A percentile compares a stretch with the other conserved stretches of the same genome.
These are phyloP conservation scores for Lactarius quietus DNA, from an alignment of 768 basidiomycete genomes.

Conservation along the genomic window DNA sequence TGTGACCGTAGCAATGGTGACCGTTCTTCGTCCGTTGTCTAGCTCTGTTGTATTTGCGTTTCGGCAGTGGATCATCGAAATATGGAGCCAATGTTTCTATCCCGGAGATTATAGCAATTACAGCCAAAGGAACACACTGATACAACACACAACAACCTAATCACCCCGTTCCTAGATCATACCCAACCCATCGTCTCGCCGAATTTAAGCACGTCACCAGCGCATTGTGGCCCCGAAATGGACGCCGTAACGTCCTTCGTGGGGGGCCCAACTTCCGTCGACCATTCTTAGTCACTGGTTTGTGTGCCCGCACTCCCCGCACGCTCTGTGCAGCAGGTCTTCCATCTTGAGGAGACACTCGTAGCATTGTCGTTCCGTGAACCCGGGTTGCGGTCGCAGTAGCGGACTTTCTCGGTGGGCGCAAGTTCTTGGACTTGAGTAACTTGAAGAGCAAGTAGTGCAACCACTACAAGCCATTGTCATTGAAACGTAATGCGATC, in stretches of 20 bases:
- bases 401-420: constrained; percentile 34
- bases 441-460: constrained; percentile 80
- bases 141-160: neutral
- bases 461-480: constrained; percentile 63
- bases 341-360: constrained; percentile 67
- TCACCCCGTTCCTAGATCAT: constrained; percentile 8
- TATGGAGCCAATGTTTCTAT: neutral
- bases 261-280: constrained; percentile 35
- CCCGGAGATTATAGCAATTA: constrained; percentile 13
- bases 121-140: constrained; percentile 6
- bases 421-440: constrained; percentile 63
- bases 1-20: neutral
- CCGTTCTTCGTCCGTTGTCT: constrained; percentile 4
- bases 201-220: constrained; percentile 59
- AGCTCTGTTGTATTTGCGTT: neutral
- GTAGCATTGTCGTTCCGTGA: constrained; percentile 66
- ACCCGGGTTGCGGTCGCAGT: constrained; percentile 35
- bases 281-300: constrained; percentile 36
- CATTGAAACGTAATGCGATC: neutral
- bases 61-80: neutral
- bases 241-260: constrained; percentile 29
- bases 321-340: constrained; percentile 50
- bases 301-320: constrained; percentile 35
- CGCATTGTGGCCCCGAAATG: constrained; percentile 37
- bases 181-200: constrained; percentile 65